Evolutionary conservation across 371 early-diverging fungal species (phyloP).

Genomic region (Phascolomyces articulosus): DNA sequence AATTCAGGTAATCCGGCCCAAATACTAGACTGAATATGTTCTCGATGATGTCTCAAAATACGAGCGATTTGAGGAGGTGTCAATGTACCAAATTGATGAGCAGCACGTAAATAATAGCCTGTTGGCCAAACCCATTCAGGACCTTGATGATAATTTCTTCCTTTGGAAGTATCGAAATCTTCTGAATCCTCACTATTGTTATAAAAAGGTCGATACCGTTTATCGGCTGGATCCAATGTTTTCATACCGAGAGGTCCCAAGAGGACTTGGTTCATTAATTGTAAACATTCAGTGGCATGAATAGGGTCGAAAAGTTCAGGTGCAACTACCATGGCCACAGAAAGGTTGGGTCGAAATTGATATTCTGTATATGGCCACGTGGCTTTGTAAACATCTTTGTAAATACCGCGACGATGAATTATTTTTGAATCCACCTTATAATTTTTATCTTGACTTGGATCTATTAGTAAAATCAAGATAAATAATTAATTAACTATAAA

Average conservation of each 20-base stretch:
- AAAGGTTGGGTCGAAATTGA: constrained; percentile 92
- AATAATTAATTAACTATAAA: neutral
- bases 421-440: constrained; percentile 69
- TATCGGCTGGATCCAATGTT: constrained; percentile 91
- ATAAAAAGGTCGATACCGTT: constrained; percentile 89
- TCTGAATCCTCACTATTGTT: constrained; percentile 88
- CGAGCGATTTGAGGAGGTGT: constrained; percentile 57
- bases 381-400: constrained; percentile 88
- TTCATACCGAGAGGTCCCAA: constrained; percentile 93
- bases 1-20: constrained; percentile 95
- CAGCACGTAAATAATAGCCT: constrained; percentile 89
- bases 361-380: constrained; percentile 81
- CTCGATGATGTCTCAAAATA: constrained; percentile 74
- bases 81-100: constrained; percentile 65
- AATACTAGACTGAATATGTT: constrained; percentile 62
- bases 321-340: constrained; percentile 92
- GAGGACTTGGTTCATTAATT: constrained; percentile 65
- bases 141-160: constrained; percentile 97
- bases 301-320: constrained; percentile 87
- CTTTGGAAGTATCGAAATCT: constrained; percentile 86
- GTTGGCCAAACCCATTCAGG: constrained; percentile 97
- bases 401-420: constrained; percentile 92
- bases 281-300: constrained; percentile 76
- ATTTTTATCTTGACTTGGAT: constrained; percentile 52
- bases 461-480: constrained; percentile 1